phyloP scores from a whole-genome alignment of 2,329 filamentous ascomycete genomes.

The Pyrenophora tritici-repentis region DNA sequence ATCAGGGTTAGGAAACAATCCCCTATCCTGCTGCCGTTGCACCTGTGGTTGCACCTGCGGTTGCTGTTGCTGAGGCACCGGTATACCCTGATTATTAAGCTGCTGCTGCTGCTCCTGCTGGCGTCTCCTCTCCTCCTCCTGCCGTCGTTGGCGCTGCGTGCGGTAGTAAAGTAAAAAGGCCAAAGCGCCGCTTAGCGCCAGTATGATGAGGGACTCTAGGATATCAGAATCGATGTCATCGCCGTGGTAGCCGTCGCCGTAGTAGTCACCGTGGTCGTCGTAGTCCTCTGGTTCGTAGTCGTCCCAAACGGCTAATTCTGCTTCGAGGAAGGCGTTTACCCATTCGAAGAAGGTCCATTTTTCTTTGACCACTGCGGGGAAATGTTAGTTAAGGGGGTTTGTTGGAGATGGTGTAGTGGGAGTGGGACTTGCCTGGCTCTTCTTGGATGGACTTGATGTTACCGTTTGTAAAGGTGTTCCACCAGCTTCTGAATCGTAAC shows the following conservation, averaged over 20 bases:
- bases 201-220: conserved; percentile 82
- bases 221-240: conserved; percentile 75
- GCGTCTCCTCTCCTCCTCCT: conserved; percentile 49
- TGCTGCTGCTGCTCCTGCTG: conserved; percentile 39
- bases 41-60: conserved; percentile 40
- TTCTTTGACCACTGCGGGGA: conserved; percentile 65
- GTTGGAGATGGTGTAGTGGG: not conserved
- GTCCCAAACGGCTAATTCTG: conserved; percentile 62
- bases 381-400: conserved; percentile 10
- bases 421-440: conserved; percentile 69
- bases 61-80: conserved; percentile 5
- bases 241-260: conserved; percentile 57
- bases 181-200: conserved; percentile 75
- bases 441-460: conserved; percentile 89
- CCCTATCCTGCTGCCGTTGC: conserved; percentile 52
- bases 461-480: conserved; percentile 93
- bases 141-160: conserved; percentile 62
- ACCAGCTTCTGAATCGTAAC: conserved; percentile 81
- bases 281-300: conserved; percentile 57
- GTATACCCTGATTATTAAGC: conserved; percentile 27
- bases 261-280: conserved; percentile 60
- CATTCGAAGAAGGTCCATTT: conserved; percentile 83
- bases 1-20: conserved; percentile 67
- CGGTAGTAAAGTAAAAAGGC: conserved; percentile 81
- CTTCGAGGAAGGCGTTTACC: conserved; percentile 81